Evolutionary conservation across 108 stramenopile species (phyloP).

Genomic region (Asterionellopsis glacialis): DNA sequence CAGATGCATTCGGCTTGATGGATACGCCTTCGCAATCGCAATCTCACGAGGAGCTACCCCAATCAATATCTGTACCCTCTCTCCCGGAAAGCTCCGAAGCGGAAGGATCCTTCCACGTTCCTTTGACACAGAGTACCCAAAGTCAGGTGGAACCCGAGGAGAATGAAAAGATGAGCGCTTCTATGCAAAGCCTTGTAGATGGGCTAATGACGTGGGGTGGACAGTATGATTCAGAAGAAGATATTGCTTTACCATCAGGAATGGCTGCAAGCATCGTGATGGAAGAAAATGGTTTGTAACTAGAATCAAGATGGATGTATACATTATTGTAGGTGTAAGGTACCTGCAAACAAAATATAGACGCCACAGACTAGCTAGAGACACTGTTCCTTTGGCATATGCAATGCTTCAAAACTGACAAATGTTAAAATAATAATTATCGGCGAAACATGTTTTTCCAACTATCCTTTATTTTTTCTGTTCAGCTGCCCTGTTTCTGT

Average conservation of each 20-base stretch:
- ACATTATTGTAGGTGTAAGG: background rate
- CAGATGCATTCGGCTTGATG: background rate
- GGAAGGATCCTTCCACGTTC: background rate
- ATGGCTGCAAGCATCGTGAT: constrained; percentile 58
- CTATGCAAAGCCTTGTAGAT: constrained; percentile 88
- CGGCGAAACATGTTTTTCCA: no score
- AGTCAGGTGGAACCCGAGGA: constrained; percentile 1
- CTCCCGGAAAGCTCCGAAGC: background rate
- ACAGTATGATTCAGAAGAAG: constrained; percentile 48
- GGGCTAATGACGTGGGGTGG: constrained; percentile 85
- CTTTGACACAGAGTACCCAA: background rate
- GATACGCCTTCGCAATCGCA: background rate
- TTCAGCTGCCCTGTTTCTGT: no score
- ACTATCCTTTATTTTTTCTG: no score
- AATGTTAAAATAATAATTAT: no score
- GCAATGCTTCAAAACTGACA: no score
- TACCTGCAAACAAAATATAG: background rate
- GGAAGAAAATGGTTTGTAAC: constrained; percentile 27
- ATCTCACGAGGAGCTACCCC: background rate
- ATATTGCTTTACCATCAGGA: constrained; percentile 50
- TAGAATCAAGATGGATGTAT: background rate
- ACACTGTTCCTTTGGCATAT: background rate
- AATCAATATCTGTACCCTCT: background rate
- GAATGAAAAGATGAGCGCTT: constrained; percentile 39
- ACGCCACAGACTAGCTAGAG: background rate